phyloP scores from a whole-genome alignment of 768 basidiomycete species.

The Holtermannia corniformis region DNA sequence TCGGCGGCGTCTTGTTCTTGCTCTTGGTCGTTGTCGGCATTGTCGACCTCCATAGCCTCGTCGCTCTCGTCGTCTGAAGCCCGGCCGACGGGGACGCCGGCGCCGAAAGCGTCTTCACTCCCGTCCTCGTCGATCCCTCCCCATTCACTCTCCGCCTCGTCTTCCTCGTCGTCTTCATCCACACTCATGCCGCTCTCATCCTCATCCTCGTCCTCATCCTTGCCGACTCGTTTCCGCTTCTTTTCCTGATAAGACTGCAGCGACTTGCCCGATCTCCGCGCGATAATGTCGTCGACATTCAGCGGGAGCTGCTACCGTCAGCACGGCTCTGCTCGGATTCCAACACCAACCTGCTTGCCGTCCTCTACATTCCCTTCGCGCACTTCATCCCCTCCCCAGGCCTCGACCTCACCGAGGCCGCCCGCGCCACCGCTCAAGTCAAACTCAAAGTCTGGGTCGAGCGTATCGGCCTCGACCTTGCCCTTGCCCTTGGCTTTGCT shows the following conservation, averaged over 20 bases:
- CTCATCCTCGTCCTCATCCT: constrained; percentile 36
- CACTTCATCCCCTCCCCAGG: constrained; percentile 52
- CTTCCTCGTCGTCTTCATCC: constrained; percentile 15
- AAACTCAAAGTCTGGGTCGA: constrained; percentile 77
- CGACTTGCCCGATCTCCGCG: constrained; percentile 49
- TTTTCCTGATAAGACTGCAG: constrained; percentile 43
- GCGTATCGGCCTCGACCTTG: constrained; percentile 23
- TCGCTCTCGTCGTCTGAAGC: constrained; percentile 21
- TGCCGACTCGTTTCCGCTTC: constrained; percentile 56
- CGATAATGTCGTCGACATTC: constrained; percentile 86
- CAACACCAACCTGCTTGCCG: constrained; percentile 7
- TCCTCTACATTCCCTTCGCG: constrained; percentile 51
- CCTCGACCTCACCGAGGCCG: constrained; percentile 47
- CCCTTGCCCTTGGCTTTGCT: not conserved
- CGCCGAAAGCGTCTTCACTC: not conserved
- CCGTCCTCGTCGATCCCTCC: constrained; percentile 35
- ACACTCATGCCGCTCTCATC: constrained; percentile 23
- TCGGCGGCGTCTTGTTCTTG: constrained; percentile 38
- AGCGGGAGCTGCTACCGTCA: constrained; percentile 53
- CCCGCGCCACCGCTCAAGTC: constrained; percentile 67
- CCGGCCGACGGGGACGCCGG: constrained; percentile 7
- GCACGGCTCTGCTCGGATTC: constrained; percentile 5
- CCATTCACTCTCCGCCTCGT: constrained; percentile 11
- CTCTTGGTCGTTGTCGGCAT: constrained; percentile 45
- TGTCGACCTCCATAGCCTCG: constrained; percentile 29